Conservation (phyloP, 139 green algal genomes). For the Volvox reticuliferus region DNA sequence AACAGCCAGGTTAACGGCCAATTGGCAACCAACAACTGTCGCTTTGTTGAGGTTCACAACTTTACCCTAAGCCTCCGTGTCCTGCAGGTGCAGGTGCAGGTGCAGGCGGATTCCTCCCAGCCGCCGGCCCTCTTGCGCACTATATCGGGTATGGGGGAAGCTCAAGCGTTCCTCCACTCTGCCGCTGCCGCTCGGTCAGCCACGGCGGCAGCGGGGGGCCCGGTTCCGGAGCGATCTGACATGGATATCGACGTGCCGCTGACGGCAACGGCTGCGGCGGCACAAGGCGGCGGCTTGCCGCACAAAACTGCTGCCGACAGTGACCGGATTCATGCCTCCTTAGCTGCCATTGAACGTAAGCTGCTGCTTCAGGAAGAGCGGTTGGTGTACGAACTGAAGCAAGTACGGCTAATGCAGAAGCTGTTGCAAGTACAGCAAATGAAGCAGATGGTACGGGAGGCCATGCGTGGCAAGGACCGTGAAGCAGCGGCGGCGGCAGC, state of each 20-base stretch:
- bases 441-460: slow-evolving; percentile 46
- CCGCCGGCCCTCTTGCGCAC: neutral
- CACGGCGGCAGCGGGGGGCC: neutral
- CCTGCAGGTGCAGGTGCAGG: too few species aligned
- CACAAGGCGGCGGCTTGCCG: neutral
- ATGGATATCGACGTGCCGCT: neutral
- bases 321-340: neutral
- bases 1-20: too few species aligned
- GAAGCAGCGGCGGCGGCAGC: neutral
- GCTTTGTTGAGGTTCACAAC: too few species aligned
- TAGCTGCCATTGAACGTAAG: slow-evolving; percentile 39
- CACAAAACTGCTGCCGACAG: neutral
- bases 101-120: neutral
- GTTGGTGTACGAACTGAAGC: slow-evolving; percentile 39
- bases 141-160: neutral
- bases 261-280: neutral
- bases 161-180: neutral
- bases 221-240: neutral
- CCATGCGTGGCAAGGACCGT: slow-evolving; percentile 3
- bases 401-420: slow-evolving; percentile 41
- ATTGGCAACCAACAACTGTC: too few species aligned
- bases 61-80: too few species aligned
- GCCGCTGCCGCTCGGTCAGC: neutral
- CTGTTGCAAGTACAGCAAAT: slow-evolving; percentile 47
- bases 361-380: slow-evolving; percentile 43